Base-by-base conservation (phyloP, 495 filamentous ascomycete species). In the Rusavskia elegans region DNA sequence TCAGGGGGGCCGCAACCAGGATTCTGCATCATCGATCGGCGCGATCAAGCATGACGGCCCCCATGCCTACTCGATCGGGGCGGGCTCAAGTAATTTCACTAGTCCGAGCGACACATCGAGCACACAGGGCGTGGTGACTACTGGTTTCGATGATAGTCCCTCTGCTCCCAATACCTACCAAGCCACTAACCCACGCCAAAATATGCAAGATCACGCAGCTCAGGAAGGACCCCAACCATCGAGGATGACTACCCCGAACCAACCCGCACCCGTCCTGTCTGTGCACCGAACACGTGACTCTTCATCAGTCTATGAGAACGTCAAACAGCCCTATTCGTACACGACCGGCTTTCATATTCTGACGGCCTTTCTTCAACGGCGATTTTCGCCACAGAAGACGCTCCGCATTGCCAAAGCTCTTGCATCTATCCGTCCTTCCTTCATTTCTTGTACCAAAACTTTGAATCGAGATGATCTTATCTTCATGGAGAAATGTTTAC, bases 401-500 rank as follows among this genome's bases (percentile, higher is more conserved):
- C 61, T 86, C 45, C 81, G 82, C 41, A 90, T 96, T 54, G 88
- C 86, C 52, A 85, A 87, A 66, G 80, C 89, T 11, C 77, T 98
- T 53, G 83, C 87, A 9, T 84, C 82, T 40, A 93, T 95, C 56
- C 84, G 92, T 19, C 92, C 92, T 5, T 87, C 87, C 7, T 90
- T 98, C 66, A 89, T 97, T 56, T 79, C 87, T 4, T 92, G 83
- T 51, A 89, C 84, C 21, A 83, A 82, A 55, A 87, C 82, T 3
- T 69, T 97, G 36, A 88, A 86, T 52, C 72, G 79, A 27, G 79
- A 89, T 60, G 92, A 98, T 63, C 75, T 97, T 19, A 81, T 98
- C 21, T 95, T 96, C 68, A 93, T 92, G 86, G 92, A 98, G 65
- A 89, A 93, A 64, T 89, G 85, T 62, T 87, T 97, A 61, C 92